These are phyloP conservation scores for Domatiomyces catenatus DNA, from an alignment of 2,329 filamentous ascomycete genomes.

Conservation along the genomic window DNA sequence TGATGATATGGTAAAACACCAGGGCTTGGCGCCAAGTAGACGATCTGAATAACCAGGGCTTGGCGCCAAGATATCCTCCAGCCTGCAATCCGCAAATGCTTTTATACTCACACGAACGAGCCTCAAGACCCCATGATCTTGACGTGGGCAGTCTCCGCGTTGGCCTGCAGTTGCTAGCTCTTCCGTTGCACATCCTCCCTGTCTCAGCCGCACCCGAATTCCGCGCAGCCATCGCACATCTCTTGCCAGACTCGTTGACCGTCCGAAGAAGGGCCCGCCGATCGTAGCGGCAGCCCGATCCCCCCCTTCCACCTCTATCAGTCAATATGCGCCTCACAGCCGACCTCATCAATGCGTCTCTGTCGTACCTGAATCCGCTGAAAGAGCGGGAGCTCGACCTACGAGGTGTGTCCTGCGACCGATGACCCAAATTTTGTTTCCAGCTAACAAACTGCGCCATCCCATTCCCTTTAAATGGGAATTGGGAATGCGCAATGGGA, in stretches of 20 bases:
- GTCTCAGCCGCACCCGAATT: background rate
- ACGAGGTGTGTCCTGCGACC: constrained; percentile 88
- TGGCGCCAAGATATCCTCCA: background rate
- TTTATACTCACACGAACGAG: background rate
- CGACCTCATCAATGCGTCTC: constrained; percentile 83
- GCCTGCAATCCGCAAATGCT: background rate
- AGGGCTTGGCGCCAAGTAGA: background rate
- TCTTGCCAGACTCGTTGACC: background rate
- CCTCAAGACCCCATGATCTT: background rate
- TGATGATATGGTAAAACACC: too few relatives aligned
- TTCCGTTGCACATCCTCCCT: too few relatives aligned
- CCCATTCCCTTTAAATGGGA: constrained; percentile 17
- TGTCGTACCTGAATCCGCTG: constrained; percentile 96
- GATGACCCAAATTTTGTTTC: constrained; percentile 73
- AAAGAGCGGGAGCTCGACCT: constrained; percentile 98
- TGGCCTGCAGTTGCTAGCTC: too few relatives aligned
- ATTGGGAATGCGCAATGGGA: background rate
- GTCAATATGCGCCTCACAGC: constrained; percentile 74
- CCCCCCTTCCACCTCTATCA: background rate
- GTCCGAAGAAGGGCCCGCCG: background rate
- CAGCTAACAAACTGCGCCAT: constrained; percentile 57
- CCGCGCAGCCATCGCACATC: too few relatives aligned
- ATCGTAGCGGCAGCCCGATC: background rate
- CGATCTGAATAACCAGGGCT: too few relatives aligned
- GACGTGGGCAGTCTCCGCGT: too few relatives aligned